These are phyloP conservation scores for Dichotomocladium elegans DNA, from an alignment of 371 early-diverging fungal genomes.

Conservation along the genomic window DNA sequence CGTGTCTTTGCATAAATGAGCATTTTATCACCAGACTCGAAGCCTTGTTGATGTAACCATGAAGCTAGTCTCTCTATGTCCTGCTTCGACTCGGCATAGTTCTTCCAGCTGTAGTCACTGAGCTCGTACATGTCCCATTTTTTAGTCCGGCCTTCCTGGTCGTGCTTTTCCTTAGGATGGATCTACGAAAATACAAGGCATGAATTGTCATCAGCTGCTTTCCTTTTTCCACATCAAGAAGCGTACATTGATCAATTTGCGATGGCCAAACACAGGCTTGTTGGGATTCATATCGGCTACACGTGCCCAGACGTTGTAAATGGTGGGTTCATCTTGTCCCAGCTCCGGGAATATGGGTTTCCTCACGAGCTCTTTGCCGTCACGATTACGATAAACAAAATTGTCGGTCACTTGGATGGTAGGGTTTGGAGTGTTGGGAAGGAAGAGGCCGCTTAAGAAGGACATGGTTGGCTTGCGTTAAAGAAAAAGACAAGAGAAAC, in stretches of 20 bases:
- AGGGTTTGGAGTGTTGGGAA: conserved; percentile 25
- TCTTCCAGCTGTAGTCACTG: conserved; percentile 51
- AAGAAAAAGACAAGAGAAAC: too few species aligned
- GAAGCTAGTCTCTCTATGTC: conserved; percentile 34
- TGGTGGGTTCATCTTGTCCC: conserved; percentile 29
- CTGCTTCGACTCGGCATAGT: conserved; percentile 36
- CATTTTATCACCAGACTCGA: conserved; percentile 43
- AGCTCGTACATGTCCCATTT: conserved; percentile 55
- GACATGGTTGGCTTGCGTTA: too few species aligned
- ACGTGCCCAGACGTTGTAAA: conserved; percentile 44
- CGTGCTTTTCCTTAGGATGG: conserved; percentile 33
- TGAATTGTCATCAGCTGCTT: too few species aligned
- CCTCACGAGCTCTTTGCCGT: conserved; percentile 36
- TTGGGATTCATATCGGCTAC: conserved; percentile 31
- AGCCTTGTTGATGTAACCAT: conserved; percentile 32
- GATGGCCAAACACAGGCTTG: conserved; percentile 46
- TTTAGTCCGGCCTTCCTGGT: conserved; percentile 33
- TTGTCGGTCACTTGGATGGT: conserved; percentile 42
- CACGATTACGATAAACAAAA: conserved; percentile 42
- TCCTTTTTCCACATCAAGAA: background rate
- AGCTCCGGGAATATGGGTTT: conserved; percentile 40
- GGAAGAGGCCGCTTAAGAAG: conserved; percentile 22
- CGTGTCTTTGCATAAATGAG: conserved; percentile 60
- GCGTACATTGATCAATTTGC: conserved; percentile 47
- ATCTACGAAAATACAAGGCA: conserved; percentile 21